phyloP scores from a whole-genome alignment of 1,284 basidiomycete genomes.

The Cutaneotrichosporon mucoides region DNA sequence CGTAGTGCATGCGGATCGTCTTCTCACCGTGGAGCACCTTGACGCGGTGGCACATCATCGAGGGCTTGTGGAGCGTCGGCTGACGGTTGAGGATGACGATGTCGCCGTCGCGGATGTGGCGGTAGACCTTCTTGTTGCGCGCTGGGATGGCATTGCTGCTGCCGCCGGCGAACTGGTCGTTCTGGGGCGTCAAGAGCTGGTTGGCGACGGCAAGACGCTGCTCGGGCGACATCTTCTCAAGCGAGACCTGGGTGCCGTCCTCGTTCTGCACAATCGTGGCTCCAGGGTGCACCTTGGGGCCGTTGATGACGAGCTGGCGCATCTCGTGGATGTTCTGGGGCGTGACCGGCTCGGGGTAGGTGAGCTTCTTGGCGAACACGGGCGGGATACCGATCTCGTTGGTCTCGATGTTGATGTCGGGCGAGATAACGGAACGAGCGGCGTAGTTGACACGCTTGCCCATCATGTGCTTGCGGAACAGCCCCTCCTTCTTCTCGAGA shows the following conservation, averaged over 20 bases:
- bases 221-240: slow-evolving; percentile 79
- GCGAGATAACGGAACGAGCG: slow-evolving; percentile 98
- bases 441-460: slow-evolving; percentile 99
- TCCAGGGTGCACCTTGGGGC: slow-evolving; percentile 84
- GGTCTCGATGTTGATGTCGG: slow-evolving; percentile 98
- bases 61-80: slow-evolving; percentile 98
- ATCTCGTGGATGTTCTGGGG: slow-evolving; percentile 84
- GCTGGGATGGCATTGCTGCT: slow-evolving; percentile 58
- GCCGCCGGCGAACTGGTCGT: slow-evolving; percentile 57
- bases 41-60: slow-evolving; percentile 99
- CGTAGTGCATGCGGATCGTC: slow-evolving; percentile 99
- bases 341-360: slow-evolving; percentile 96
- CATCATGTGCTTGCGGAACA: slow-evolving; percentile 99
- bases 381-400: slow-evolving; percentile 99
- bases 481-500: slow-evolving; percentile 97
- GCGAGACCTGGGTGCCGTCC: slow-evolving; percentile 77
- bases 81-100: slow-evolving; percentile 96
- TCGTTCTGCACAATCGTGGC: slow-evolving; percentile 94
- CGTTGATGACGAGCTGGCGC: slow-evolving; percentile 87
- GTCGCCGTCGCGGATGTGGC: slow-evolving; percentile 93
- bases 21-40: slow-evolving; percentile 92
- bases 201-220: slow-evolving; percentile 96
- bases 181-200: slow-evolving; percentile 88
- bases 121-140: slow-evolving; percentile 95
- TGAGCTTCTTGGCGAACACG: slow-evolving; percentile 94